Base-by-base conservation (phyloP, 805 yeast genomes). In the Starmerella sirachaensis region DNA sequence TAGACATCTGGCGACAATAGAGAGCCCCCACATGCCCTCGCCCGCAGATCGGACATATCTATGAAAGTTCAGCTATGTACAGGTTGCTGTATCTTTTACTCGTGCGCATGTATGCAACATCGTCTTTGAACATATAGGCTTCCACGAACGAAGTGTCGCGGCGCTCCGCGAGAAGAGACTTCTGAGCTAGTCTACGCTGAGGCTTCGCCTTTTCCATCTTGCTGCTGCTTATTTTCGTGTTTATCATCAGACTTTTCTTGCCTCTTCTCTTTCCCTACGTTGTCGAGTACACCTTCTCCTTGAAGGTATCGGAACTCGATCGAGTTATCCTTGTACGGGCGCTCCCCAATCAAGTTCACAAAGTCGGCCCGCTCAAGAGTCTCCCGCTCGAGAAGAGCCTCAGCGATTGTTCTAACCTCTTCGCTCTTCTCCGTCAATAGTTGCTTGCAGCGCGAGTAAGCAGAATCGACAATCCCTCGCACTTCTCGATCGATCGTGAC, bases 321-420 rank as follows among this genome's bases (percentile, higher is more conserved):
- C 17, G 51, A 42, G 33, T 50, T 45, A 29, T 51, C 55, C 34
- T 44, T 78, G 68, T 79, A 91, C 10, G 94, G 95, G 45, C 99
- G 71, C 57, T 79, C 79, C 10, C 99, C 99, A 33, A 91, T 62
- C 37, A 91, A 57, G 37, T 81, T 68, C 41, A 86, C 76, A 93
- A 91, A 84, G 55, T 91, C 98, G 51, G 83, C 93, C 58, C 98
- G 74, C 4, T 94, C 83, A 19, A 91, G 69, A 12, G 84, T 93
- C 59, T 91, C 99, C 58, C 88, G 85, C 38, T 68, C 61, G 53
- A 88, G 69, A 45, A 91, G 66, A 51, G 83, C 84, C 57, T 86
- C 78, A 1, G 98, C 98, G 28, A 93, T 86, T 45, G 72, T 65
- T 46, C 76, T 86, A 26, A 91, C 84, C 42, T 79, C 91, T 5